A percentile compares a stretch with the other conserved stretches of the same genome.
Conservation (phyloP, 2,329 filamentous ascomycete species). For the Cordyceps fumosorosea region DNA sequence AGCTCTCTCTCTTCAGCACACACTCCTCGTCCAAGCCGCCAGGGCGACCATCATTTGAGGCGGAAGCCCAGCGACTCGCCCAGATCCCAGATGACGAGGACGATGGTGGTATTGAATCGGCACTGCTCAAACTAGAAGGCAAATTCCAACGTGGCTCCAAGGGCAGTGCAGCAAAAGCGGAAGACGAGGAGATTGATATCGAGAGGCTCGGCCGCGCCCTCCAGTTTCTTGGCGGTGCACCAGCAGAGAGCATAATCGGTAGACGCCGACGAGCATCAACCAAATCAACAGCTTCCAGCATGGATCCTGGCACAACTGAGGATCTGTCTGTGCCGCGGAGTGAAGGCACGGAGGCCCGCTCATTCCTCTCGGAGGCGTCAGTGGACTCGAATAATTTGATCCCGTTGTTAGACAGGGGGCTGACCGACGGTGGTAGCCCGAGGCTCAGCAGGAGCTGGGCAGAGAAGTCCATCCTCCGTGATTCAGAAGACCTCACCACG, state of each 20-base stretch:
- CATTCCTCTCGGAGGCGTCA: conserved; percentile 55
- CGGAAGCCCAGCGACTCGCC: conserved; percentile 78
- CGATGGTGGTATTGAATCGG: conserved; percentile 88
- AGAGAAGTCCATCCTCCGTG: conserved; percentile 47
- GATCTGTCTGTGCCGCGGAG: not conserved
- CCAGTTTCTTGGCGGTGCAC: conserved; percentile 8
- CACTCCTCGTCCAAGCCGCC: conserved; percentile 52
- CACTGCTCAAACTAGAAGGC: conserved; percentile 85
- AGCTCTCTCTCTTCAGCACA: conserved; percentile 51
- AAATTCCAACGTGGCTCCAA: conserved; percentile 57
- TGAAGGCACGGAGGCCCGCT: conserved; percentile 24
- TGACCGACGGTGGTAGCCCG: conserved; percentile 41
- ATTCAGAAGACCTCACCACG: conserved; percentile 34
- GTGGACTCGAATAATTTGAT: conserved; percentile 70
- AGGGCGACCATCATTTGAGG: conserved; percentile 75
- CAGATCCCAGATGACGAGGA: conserved; percentile 76
- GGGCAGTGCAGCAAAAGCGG: conserved; percentile 16
- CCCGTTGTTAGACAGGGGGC: conserved; percentile 65
- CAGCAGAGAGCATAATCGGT: not conserved
- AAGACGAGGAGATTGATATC: conserved; percentile 17
- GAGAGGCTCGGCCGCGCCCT: conserved; percentile 9
- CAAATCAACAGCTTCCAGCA: not conserved
- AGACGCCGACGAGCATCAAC: not conserved
- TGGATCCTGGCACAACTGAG: not conserved
- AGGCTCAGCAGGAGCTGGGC: conserved; percentile 43